A percentile compares a stretch with the other conserved stretches of the same genome.
Conservation (phyloP, 108 stramenopile species). For the Cylindrotheca closterium region DNA sequence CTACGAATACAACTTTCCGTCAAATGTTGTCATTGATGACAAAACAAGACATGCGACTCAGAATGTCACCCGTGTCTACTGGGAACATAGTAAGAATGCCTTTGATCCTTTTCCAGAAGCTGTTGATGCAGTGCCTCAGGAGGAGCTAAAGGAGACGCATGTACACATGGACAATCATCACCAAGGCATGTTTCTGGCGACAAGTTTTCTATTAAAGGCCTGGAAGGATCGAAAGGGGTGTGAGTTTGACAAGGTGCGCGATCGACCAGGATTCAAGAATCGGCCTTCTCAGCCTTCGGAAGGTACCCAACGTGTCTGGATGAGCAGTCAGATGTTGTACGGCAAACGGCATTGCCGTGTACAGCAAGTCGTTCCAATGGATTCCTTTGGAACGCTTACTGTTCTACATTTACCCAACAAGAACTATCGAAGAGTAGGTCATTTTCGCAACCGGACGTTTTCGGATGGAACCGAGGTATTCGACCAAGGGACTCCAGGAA, state of each 20-base stretch:
- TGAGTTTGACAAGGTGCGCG: conserved; percentile 57
- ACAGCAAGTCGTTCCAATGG: conserved; percentile 67
- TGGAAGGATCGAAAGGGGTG: conserved; percentile 70
- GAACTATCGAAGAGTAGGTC: conserved; percentile 85
- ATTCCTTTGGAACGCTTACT: conserved; percentile 75
- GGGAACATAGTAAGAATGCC: conserved; percentile 60
- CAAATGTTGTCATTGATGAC: conserved; percentile 80
- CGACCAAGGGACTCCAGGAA: conserved; percentile 35
- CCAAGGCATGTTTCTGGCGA: conserved; percentile 89
- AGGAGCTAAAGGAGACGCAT: conserved; percentile 47
- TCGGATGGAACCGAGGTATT: conserved; percentile 73
- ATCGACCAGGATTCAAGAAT: conserved; percentile 62
- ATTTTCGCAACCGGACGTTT: conserved; percentile 54
- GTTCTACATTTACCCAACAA: conserved; percentile 87
- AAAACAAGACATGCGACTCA: conserved; percentile 83
- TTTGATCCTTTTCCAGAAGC: conserved; percentile 43
- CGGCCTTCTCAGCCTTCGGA: conserved; percentile 68
- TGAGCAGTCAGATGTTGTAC: conserved; percentile 82
- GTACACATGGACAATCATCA: conserved; percentile 79
- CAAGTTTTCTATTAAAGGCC: conserved; percentile 55
- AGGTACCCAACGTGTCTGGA: conserved; percentile 86
- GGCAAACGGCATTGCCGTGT: conserved; percentile 68
- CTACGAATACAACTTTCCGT: conserved; percentile 87
- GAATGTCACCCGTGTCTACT: conserved; percentile 83
- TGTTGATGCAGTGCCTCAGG: conserved; percentile 37